Base-by-base conservation (phyloP, 129 eudicot genomes). In the Helichrysum umbraculigerum region DNA sequence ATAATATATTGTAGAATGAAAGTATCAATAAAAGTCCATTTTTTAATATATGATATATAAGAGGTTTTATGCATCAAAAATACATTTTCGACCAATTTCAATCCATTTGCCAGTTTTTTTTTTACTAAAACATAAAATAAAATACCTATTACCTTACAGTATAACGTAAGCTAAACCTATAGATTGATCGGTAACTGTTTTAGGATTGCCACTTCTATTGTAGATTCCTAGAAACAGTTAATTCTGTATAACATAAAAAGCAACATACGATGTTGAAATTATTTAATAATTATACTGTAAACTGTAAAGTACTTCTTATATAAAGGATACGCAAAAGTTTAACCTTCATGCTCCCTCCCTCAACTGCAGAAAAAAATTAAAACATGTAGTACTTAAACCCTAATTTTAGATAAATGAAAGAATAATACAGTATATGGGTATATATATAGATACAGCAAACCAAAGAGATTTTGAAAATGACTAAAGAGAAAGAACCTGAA, bases 271-370 rank as follows among this genome's bases (percentile, higher is more conserved):
- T 29, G 32, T 29, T 50, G 50, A 65, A 22, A 50, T 51, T 33
- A 50, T 1, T 6, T 1, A 66, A 28, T 14, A 10, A 20, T 66
- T 28, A 79, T 25, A 25, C 28, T 25, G 28, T 25, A 61, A 22
- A 79, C n/a, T 57, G 54, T 58, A 35, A 73, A 19, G 68, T 29
- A 74, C 20, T 22, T 25, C 0, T 25, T 25, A 25, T 25, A 25
- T 25, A 25, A 80, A 88, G 94, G 94, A 88, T 88, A 88, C 94
- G 93, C 73, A 90, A 77, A 80, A 88, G 81, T 77, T 90, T 88
- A 70, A 88, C 92, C 83, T 88, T 88, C 93, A 88, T 87, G 66
- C 80, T 84, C 78, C 72, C 75, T 66, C 34, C 12, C 47, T 39
- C 47, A 57, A 79, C 89, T 87, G 89, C 82, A 84, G 82, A 73